Evolutionary conservation across 2,329 filamentous ascomycete species (phyloP), one percentile per base, ranked within the genome.

Genomic region (Alternaria triticina): DNA sequence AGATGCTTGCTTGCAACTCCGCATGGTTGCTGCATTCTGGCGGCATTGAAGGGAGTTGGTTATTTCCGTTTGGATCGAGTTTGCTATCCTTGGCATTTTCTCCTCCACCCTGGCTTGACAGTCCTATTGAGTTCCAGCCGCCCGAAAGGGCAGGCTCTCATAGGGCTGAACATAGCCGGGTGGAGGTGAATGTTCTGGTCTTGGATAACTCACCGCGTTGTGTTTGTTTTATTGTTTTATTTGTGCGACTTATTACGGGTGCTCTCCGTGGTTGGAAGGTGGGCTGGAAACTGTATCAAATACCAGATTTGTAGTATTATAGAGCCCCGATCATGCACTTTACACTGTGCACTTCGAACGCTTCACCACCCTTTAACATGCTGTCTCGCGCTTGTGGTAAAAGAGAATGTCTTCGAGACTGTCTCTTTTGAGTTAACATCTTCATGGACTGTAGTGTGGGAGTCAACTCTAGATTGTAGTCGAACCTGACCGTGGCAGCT

Each of bases 91-190:
- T 40, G 36, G n/a, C 17, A 1, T 10, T 3, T 40, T 40, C n/a
- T 8, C n/a, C 36, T 40, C 36, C 36, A 40, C 36, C 36, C 36
- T 40, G 36, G 36, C 36, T 40, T 40, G 36, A 40, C 36, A 40
- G 36, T 15, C n/a, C 36, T 17, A 11, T 40, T 40, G 36, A 40
- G 36, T 40, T 40, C 36, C 36, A 40, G 36, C 36, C 36, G 36
- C 36, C 36, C 9, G 36, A 40, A 40, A 40, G 36, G 36, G 36
- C 36, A 40, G 36, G 36, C 36, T 40, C 36, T 40, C n/a, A 2
- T 40, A 11, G n/a, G 36, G n/a, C 36, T 40, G 36, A 40, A 40
- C 36, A 40, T 40, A 40, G 36, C 36, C 36, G 36, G 36, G 36
- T 40, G 15, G 36, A 3, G 36, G 36, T 40, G 36, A 8, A 40